Evolutionary conservation across 495 filamentous ascomycete genomes (phyloP).

Genomic region (Tuber indicum): DNA sequence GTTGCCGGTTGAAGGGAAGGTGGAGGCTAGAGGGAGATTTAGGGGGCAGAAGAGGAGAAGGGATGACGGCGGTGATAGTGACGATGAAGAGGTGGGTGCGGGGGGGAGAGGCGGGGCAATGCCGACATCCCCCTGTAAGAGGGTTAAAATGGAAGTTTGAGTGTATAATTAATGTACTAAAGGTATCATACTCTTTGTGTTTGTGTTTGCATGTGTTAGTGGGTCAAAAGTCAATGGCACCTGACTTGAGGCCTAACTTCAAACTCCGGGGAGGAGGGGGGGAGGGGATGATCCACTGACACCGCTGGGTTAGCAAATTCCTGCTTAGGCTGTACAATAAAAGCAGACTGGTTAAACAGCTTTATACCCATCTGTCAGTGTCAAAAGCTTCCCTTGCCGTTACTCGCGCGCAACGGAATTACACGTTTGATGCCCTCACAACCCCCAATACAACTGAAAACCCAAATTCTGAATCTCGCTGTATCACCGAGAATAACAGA

Average conservation of each 20-base stretch:
- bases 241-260: neutral
- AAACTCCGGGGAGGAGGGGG: neutral
- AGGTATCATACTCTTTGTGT: neutral
- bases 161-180: neutral
- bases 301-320: neutral
- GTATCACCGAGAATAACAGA: neutral
- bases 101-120: neutral
- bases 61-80: slow-evolving; percentile 43
- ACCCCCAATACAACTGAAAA: neutral
- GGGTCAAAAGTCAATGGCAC: neutral
- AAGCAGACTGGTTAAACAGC: neutral
- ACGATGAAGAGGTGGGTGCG: slow-evolving; percentile 37
- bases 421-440: neutral
- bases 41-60: slow-evolving; percentile 51
- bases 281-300: neutral
- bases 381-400: neutral
- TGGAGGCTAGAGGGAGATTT: slow-evolving; percentile 74
- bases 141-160: slow-evolving; percentile 20
- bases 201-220: neutral
- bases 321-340: neutral
- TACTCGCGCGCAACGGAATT: neutral
- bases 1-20: slow-evolving; percentile 65
- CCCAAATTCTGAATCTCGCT: neutral
- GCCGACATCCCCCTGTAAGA: slow-evolving; percentile 5
- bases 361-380: neutral